Base-by-base conservation (phyloP, 169 alveolate genomes). In the Plasmodium vinckei region DNA sequence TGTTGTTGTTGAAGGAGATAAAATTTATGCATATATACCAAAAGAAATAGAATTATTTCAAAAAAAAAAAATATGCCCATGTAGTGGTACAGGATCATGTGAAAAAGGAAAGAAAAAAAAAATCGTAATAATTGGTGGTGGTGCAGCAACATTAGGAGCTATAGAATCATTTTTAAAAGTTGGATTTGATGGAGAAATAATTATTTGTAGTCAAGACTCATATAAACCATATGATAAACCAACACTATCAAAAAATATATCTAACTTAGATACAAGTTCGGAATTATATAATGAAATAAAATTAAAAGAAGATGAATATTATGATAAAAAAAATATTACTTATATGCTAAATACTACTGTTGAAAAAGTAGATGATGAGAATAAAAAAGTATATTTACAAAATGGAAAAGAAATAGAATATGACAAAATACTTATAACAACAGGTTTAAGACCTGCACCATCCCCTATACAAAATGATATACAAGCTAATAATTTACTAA, bases 101-200 rank as follows among this genome's bases (percentile, higher is more conserved):
- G 96, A 94, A 61, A 72, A 87, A 15, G 84, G 93, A 57, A 93
- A 88, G 23, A 79, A 87, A 15, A 87, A 94, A 57, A 93, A 88
- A 27, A 93, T 95, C 44, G 94, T 92, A 15, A 93, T 96, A 13
- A 92, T 95, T n/a, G 98, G 98, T 0, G 97, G 96, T 0, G 98
- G 98, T 10, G 96, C 97, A 2, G 97, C 97, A 44, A 97, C 96
- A 0, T 87, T 82, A 51, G 94, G 97, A 2, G 97, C 98, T 5
- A 93, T 93, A 1, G 98, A 95, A 71, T 92, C 97, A 15, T 87
- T 96, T 56, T 79, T 96, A 2, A 69, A 88, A n/a, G 87, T 92
- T 59, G 98, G 98, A 19, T 96, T 82, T 69, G 57, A 72, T n/a
- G 98, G 96, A 12, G 87, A 46, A 46, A 63, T 65, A 15, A 60